Conservation (phyloP, 441 rosid species). For the Gossypium trilobum region DNA sequence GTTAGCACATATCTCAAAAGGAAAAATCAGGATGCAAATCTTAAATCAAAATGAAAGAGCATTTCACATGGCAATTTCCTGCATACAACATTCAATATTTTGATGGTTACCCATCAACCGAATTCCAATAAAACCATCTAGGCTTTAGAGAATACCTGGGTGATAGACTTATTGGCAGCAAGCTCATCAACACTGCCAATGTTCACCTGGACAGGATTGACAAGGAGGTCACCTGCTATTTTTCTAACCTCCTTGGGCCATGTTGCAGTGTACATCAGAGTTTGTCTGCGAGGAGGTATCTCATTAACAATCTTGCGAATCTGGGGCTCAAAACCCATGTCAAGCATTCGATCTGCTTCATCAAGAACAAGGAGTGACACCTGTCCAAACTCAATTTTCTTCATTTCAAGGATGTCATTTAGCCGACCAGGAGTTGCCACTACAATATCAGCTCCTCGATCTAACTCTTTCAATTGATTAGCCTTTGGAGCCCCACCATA, state of each 20-base stretch:
- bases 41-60: not conserved
- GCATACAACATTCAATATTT: not conserved
- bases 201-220: constrained; percentile 88
- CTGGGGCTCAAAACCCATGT: constrained; percentile 98
- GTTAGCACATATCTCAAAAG: not conserved
- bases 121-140: not conserved
- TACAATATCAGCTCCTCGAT: constrained; percentile 83
- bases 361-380: constrained; percentile 86
- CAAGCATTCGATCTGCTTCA: constrained; percentile 97
- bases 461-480: constrained; percentile 71
- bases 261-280: constrained; percentile 92
- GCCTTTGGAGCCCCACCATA: constrained; percentile 97
- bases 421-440: constrained; percentile 98
- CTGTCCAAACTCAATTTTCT: constrained; percentile 63
- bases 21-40: not conserved
- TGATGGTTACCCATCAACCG: not conserved
- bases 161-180: constrained; percentile 87
- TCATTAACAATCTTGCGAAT: constrained; percentile 92
- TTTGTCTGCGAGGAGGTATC: constrained; percentile 78
- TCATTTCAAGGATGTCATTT: constrained; percentile 87
- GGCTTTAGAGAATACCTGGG: constrained; percentile 48
- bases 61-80: not conserved
- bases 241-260: constrained; percentile 97
- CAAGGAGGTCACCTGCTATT: constrained; percentile 81
- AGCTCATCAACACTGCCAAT: constrained; percentile 91